Base-by-base conservation (phyloP, 345 rosid species). In the Adansonia digitata region DNA sequence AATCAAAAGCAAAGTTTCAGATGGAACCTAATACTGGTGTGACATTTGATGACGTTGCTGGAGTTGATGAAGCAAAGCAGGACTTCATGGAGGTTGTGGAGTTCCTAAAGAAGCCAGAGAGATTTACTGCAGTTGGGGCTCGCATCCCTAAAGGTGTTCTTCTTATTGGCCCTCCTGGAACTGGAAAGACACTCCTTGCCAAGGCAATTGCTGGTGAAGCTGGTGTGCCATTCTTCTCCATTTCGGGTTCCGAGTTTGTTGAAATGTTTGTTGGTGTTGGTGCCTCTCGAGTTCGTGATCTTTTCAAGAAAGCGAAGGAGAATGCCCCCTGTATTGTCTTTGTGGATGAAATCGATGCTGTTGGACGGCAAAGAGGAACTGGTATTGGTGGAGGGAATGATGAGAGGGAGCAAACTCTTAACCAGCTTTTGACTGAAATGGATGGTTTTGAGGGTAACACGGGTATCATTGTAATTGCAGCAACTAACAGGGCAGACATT, bases 161-260 rank as follows among this genome's bases (percentile, higher is more conserved):
- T 72, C 93, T 95, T 2, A 84, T 93, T 77, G 99, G 99, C 73
- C 99, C 99, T 66, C 99, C 99, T 17, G 98, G 99, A 80, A 95
- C 99, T 0, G 99, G 99, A n/a, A 95, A 95, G 81, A 95, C 99
- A 4, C 96, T 93, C 80, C 85, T 95, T 69, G 99, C 99, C 63
- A 95, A 95, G 84, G 99, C 99, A 52, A 95, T 95, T 72, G 99
- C 99, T 61, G 99, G 99, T 79, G 99, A 94, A 85, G 98, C 97
- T 61, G 98, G 98, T 45, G 97, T 94, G 40, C 98, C 98, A 3
- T 94, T 94, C 81, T 94, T 94, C 86, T 92, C 97, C 67, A 90
- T 92, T 72, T 92, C 97, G 0, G 97, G 98, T 83, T 92, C 97
- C n/a, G 98, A 94, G 86, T 94, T 94, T 71, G 97, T 94, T 73